A percentile compares a stretch with the other conserved stretches of the same genome.
phyloP scores from a whole-genome alignment of 1,284 basidiomycete species.

The Cystobasidiaceae sp. region DNA sequence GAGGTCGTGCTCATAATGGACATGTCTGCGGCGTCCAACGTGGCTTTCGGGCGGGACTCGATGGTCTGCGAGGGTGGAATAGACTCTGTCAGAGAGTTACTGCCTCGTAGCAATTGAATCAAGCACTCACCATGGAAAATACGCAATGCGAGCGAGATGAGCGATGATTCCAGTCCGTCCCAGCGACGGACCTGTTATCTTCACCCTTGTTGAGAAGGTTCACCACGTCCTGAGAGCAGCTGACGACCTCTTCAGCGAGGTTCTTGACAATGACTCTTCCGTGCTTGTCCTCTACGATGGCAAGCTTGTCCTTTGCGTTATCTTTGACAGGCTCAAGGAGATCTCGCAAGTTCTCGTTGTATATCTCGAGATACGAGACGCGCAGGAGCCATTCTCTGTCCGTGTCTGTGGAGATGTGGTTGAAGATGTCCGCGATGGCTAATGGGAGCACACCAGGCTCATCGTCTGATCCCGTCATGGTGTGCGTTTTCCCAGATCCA shows the following conservation, averaged over 20 bases:
- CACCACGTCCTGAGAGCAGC: conserved; percentile 51
- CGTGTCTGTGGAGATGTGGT: conserved; percentile 46
- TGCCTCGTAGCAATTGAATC: not conserved
- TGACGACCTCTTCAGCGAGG: conserved; percentile 54
- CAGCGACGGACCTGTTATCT: conserved; percentile 51
- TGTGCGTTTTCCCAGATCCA: conserved; percentile 52
- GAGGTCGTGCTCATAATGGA: not conserved
- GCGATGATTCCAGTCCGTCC: conserved; percentile 57
- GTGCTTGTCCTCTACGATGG: conserved; percentile 46
- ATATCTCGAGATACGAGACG: conserved; percentile 57
- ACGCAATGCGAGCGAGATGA: conserved; percentile 54
- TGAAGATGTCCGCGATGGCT: conserved; percentile 55
- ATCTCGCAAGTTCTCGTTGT: conserved; percentile 57
- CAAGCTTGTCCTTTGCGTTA: conserved; percentile 42
- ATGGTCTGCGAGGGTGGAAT: conserved; percentile 11
- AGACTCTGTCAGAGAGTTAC: not conserved
- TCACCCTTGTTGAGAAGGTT: conserved; percentile 52
- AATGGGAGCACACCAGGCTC: conserved; percentile 54
- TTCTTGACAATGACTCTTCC: conserved; percentile 52
- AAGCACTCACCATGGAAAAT: conserved; percentile 52
- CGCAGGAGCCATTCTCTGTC: conserved; percentile 51
- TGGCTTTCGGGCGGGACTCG: conserved; percentile 7
- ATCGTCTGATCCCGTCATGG: conserved; percentile 45
- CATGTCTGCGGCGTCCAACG: not conserved
- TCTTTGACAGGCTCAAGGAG: conserved; percentile 44